Evolutionary conservation across 768 basidiomycete species (phyloP).

Genomic region (Scleroderma bovista): DNA sequence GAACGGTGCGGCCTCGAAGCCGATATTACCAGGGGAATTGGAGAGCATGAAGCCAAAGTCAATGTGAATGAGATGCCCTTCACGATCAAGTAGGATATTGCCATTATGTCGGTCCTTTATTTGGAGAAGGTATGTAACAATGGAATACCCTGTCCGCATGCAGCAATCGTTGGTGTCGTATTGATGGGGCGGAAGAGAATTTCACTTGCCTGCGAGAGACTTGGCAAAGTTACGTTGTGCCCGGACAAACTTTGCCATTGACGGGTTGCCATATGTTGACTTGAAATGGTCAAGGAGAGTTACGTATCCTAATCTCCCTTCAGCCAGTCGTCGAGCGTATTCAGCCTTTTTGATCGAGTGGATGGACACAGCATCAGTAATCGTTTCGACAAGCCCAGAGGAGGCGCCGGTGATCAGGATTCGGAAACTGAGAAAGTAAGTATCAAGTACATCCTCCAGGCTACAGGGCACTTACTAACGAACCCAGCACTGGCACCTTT

Average conservation of each 20-base stretch:
- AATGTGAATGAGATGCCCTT: conserved; percentile 93
- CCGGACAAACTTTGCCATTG: conserved; percentile 79
- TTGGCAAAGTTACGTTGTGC: conserved; percentile 94
- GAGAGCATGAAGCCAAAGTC: conserved; percentile 98
- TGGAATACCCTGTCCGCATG: conserved; percentile 80
- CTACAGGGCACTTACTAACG: conserved; percentile 58
- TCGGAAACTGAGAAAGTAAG: conserved; percentile 61
- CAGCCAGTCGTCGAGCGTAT: conserved; percentile 82
- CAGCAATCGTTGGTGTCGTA: neutral
- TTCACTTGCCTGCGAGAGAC: conserved; percentile 67
- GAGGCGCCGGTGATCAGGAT: conserved; percentile 91
- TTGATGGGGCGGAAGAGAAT: neutral
- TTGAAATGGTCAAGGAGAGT: conserved; percentile 90
- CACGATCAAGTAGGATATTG: conserved; percentile 92
- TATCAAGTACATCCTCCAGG: neutral
- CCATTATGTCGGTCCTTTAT: conserved; percentile 99
- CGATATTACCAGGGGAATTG: conserved; percentile 95
- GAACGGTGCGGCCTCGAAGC: conserved; percentile 99
- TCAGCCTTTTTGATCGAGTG: conserved; percentile 99
- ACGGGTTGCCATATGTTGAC: conserved; percentile 83
- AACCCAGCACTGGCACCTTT: conserved; percentile 89
- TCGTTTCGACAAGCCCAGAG: conserved; percentile 95
- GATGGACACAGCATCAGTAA: conserved; percentile 96
- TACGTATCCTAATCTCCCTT: conserved; percentile 79
- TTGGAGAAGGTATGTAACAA: conserved; percentile 94